Percentiles rank a stretch among this genome's conserved stretches.
These are phyloP conservation scores for Kwoniella sp. DNA, from an alignment of 768 basidiomycete species.

Conservation along the genomic window DNA sequence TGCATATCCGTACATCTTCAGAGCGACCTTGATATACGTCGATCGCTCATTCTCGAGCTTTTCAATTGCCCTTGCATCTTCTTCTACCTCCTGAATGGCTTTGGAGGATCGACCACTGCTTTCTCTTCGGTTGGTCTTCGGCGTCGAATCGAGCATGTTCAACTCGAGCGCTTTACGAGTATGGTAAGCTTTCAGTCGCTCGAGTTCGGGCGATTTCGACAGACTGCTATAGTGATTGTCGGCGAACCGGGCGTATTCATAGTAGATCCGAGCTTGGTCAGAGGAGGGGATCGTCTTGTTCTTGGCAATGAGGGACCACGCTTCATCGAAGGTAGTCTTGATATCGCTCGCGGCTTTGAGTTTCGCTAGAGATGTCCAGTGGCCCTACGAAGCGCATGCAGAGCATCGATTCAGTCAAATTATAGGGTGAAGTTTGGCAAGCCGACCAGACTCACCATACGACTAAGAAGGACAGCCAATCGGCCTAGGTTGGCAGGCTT, in stretches of 20 bases:
- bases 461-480: slow-evolving; percentile 27
- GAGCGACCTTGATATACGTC: slow-evolving; percentile 71
- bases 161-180: slow-evolving; percentile 64
- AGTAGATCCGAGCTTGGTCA: slow-evolving; percentile 25
- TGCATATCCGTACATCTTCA: slow-evolving; percentile 82
- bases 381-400: slow-evolving; percentile 64
- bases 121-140: slow-evolving; percentile 17
- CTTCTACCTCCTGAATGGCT: slow-evolving; percentile 23
- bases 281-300: slow-evolving; percentile 17
- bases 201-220: slow-evolving; percentile 68
- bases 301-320: slow-evolving; percentile 58
- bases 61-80: slow-evolving; percentile 58
- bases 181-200: slow-evolving; percentile 70
- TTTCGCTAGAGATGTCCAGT: slow-evolving; percentile 87
- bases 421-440: no score
- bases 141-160: slow-evolving; percentile 5
- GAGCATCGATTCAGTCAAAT: no score
- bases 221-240: slow-evolving; percentile 81
- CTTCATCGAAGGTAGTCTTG: slow-evolving; percentile 68
- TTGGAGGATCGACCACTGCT: slow-evolving; percentile 9
- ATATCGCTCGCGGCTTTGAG: slow-evolving; percentile 77
- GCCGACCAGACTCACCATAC: slow-evolving; percentile 22
- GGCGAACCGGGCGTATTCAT: slow-evolving; percentile 81
- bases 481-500: slow-evolving; percentile 15
- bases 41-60: slow-evolving; percentile 62